Percentiles rank a stretch among this genome's conserved stretches.
Evolutionary conservation across 257 asterid species (phyloP).

Genomic region (Craterostigma plantagineum): DNA sequence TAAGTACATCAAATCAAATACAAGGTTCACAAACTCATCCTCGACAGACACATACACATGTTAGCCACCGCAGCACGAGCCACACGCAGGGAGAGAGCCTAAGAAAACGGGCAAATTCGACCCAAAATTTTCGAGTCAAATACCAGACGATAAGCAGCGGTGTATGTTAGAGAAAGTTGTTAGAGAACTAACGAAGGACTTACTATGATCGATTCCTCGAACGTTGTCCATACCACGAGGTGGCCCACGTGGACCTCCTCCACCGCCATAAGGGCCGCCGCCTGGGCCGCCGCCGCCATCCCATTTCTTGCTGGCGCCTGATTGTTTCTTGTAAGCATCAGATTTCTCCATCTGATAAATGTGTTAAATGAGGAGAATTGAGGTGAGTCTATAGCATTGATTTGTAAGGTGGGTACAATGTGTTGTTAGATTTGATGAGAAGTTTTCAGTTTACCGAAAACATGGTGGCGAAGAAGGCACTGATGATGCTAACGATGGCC

Average conservation of each 20-base stretch:
- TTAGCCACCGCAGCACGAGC: conserved; percentile 80
- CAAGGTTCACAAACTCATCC: neutral
- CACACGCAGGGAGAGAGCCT: conserved; percentile 95
- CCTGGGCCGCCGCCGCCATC: conserved; percentile 95
- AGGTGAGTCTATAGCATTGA: no score
- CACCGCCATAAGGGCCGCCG: conserved; percentile 80
- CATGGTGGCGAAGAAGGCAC: conserved; percentile 65
- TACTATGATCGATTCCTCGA: conserved; percentile 87
- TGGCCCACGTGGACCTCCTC: conserved; percentile 92
- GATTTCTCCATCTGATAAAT: conserved; percentile 82
- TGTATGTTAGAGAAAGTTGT: neutral
- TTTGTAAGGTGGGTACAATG: neutral
- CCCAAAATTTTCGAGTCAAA: no score
- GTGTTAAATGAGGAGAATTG: neutral
- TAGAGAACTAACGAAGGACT: conserved; percentile 9
- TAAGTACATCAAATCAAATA: neutral
- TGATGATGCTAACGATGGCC: conserved; percentile 53
- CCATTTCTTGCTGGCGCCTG: conserved; percentile 89
- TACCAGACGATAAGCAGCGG: no score
- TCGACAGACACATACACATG: no score
- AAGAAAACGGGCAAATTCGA: conserved; percentile 2
- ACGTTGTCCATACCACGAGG: conserved; percentile 78
- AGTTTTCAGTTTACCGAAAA: conserved; percentile 55
- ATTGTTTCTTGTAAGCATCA: conserved; percentile 62
- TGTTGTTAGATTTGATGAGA: neutral